phyloP scores from a whole-genome alignment of 1,284 basidiomycete genomes.

The Microbotryum lychnidis-dioicae region DNA sequence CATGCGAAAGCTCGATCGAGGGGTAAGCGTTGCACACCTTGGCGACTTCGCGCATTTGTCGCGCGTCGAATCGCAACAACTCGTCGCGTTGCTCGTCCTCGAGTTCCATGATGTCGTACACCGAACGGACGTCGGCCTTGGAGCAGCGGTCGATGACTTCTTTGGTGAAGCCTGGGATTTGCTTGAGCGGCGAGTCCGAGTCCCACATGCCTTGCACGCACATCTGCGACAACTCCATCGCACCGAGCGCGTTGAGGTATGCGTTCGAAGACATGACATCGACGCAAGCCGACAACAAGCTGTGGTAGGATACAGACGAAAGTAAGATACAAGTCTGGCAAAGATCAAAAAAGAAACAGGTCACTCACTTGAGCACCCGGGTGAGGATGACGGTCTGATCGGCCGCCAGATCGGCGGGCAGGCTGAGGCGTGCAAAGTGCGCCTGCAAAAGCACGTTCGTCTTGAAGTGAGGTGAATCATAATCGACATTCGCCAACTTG shows the following conservation, averaged over 20 bases:
- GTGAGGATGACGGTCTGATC: conserved; percentile 81
- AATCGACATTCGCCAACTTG: conserved; percentile 76
- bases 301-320: not conserved
- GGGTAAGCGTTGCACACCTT: conserved; percentile 92
- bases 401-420: conserved; percentile 85
- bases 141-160: conserved; percentile 82
- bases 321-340: not conserved
- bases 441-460: conserved; percentile 93
- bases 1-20: conserved; percentile 67
- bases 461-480: conserved; percentile 94
- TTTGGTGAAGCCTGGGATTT: conserved; percentile 89
- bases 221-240: conserved; percentile 99
- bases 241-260: conserved; percentile 85
- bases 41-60: conserved; percentile 83
- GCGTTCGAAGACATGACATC: conserved; percentile 97
- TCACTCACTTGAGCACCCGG: conserved; percentile 64
- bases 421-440: conserved; percentile 83
- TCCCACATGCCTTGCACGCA: conserved; percentile 98
- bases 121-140: conserved; percentile 66
- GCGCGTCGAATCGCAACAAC: conserved; percentile 73
- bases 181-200: conserved; percentile 83
- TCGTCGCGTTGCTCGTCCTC: conserved; percentile 79
- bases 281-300: conserved; percentile 60
- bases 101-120: conserved; percentile 96
- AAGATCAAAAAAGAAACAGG: not conserved